These are phyloP conservation scores for Tolypocladium tropicale DNA, from an alignment of 2,329 filamentous ascomycete species.

Conservation along the genomic window DNA sequence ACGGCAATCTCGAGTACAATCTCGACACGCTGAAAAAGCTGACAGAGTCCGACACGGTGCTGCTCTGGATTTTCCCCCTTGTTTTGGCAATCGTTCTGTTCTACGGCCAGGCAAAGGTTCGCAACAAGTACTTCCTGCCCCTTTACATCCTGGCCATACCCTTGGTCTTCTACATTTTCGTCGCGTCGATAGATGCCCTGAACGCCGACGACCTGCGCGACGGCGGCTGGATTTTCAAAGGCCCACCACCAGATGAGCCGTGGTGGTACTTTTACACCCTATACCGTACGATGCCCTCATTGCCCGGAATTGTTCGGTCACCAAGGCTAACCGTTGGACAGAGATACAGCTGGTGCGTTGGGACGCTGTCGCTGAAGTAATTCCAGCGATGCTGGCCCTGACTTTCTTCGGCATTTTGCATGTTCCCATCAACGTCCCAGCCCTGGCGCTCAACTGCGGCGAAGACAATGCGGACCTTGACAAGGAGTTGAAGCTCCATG, in stretches of 20 bases:
- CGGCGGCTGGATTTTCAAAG: conserved; percentile 84
- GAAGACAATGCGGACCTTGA: conserved; percentile 91
- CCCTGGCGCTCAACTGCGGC: conserved; percentile 77
- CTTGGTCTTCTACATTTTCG: conserved; percentile 66
- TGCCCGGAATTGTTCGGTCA: background rate
- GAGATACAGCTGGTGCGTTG: conserved; percentile 76
- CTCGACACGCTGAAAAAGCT: conserved; percentile 66
- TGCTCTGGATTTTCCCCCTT: conserved; percentile 76
- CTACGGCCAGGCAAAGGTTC: conserved; percentile 62
- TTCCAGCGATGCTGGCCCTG: conserved; percentile 91
- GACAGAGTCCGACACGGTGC: conserved; percentile 60
- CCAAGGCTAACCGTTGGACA: conserved; percentile 23
- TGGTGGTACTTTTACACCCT: conserved; percentile 98
- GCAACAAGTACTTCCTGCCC: conserved; percentile 78
- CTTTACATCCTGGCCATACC: conserved; percentile 76
- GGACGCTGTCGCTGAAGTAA: conserved; percentile 69
- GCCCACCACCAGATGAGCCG: conserved; percentile 72
- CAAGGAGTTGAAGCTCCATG: conserved; percentile 83
- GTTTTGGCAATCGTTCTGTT: conserved; percentile 66
- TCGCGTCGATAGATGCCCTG: conserved; percentile 57
- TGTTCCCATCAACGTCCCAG: conserved; percentile 95
- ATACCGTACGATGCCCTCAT: conserved; percentile 54
- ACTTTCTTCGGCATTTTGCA: conserved; percentile 97
- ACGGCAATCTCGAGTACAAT: conserved; percentile 77
- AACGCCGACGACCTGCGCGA: conserved; percentile 57